A percentile compares a stretch with the other conserved stretches of the same genome.
Conservation (phyloP, 805 yeast genomes). For the Ogataea nakhonphanomensis region DNA sequence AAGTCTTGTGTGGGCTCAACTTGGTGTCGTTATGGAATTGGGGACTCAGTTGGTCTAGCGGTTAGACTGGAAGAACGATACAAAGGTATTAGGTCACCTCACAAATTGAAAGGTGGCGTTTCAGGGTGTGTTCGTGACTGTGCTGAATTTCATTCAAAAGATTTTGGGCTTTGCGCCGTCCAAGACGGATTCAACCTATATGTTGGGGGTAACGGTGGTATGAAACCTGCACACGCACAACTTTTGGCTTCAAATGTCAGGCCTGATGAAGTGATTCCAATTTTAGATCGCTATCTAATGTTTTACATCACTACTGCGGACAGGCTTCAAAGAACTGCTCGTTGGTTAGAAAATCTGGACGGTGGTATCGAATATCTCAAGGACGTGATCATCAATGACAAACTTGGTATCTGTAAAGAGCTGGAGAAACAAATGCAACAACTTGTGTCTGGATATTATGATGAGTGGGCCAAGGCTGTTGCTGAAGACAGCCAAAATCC, state of each 20-base stretch:
- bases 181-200: conserved; percentile 36
- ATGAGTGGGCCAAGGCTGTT: conserved; percentile 35
- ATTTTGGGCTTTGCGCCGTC: conserved; percentile 37
- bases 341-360: conserved; percentile 36
- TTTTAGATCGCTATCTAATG: conserved; percentile 37
- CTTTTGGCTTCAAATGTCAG: conserved; percentile 32
- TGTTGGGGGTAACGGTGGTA: conserved; percentile 40
- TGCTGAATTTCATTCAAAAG: conserved; percentile 38
- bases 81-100: conserved; percentile 37
- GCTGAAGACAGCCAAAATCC: conserved; percentile 21
- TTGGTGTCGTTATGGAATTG: conserved; percentile 39
- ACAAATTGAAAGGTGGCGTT: conserved; percentile 38
- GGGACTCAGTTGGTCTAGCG: conserved; percentile 39
- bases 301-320: conserved; percentile 38
- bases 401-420: conserved; percentile 34
- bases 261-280: conserved; percentile 36
- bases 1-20: conserved; percentile 39
- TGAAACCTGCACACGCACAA: conserved; percentile 39
- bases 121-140: conserved; percentile 39
- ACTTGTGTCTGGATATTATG: conserved; percentile 34
- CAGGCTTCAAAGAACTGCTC: conserved; percentile 36
- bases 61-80: conserved; percentile 36
- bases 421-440: conserved; percentile 34
- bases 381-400: conserved; percentile 34
- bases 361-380: conserved; percentile 37